Base-by-base conservation (phyloP, 1,139 yeast genomes). In the Lodderomyces parapsilosis region DNA sequence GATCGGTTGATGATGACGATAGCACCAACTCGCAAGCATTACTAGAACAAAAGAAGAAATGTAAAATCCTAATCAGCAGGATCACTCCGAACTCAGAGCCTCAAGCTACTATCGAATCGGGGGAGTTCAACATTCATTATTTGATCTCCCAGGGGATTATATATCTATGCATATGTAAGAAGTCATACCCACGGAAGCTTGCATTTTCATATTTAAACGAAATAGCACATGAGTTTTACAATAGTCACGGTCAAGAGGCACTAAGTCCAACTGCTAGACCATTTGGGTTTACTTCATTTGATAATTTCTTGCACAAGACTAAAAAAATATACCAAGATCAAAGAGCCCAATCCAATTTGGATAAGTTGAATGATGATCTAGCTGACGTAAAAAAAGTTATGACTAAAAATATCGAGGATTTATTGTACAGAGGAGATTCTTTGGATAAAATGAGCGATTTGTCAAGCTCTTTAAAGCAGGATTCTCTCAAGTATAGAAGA, bases 401-500 rank as follows among this genome's bases (percentile, higher is more conserved):
- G 96, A 89, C 96, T 46, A 91, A 91, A 57, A 93, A 93, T 63
- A 93, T 93, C 46, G 98, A 93, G 61, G 99, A 93, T 62, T 71
- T 93, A 55, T 74, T 93, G 38, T 91, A 93, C 65, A 78, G 99
- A 58, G 99, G 99, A 10, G 98, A 93, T 59, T 85, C 93, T 11
- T 76, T 93, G 54, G 98, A 93, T 63, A 83, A 81, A 51, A 88
- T 93, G 95, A 83, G 90, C 49, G 97, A 93, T 60, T 74, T 93
- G 59, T 87, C 96, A 27, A 80, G 86, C 17, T 78, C 84, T 40
- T 76, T 93, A 62, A 81, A 89, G 56, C 80, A 81, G 48, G 96
- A 91, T 61, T 86, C 96, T 23, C 80, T 84, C 54, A 93, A 89
- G 64, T 93, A 93, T 68, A 76, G 93, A 57, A 84, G 86, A 52